Conservation (phyloP, 305 asterid species). For the Petunia hybrid region DNA sequence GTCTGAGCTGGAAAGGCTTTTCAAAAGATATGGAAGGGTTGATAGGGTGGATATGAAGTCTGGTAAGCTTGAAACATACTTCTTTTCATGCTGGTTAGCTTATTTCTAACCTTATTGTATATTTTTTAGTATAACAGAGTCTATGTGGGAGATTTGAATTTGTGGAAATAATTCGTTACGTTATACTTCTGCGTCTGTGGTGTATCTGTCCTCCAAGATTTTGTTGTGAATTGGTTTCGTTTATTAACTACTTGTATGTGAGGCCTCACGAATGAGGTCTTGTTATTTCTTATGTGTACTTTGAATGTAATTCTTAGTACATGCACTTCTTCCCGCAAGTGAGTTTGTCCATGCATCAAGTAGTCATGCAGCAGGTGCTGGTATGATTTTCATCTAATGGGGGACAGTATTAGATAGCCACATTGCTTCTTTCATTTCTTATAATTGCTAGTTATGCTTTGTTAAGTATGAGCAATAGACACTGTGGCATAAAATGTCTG, state of each 20-base stretch:
- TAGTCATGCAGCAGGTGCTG: background rate
- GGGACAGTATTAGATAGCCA: background rate
- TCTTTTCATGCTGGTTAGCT: background rate
- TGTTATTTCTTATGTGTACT: slow-evolving; percentile 7
- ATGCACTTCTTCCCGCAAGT: slow-evolving; percentile 6
- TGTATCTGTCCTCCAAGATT: background rate
- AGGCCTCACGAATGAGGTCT: background rate
- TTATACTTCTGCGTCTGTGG: background rate
- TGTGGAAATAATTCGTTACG: background rate
- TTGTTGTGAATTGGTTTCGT: background rate
- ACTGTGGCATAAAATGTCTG: slow-evolving; percentile 10
- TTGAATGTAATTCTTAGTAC: slow-evolving; percentile 6
- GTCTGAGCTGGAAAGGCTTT: slow-evolving; percentile 76
- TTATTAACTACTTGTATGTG: slow-evolving; percentile 16
- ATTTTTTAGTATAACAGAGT: background rate
- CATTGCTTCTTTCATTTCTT: background rate
- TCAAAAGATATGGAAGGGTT: slow-evolving; percentile 79
- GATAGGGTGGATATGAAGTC: slow-evolving; percentile 87
- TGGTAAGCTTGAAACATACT: slow-evolving; percentile 54
- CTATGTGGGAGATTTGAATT: background rate
- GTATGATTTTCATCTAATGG: slow-evolving; percentile 20
- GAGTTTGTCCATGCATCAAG: slow-evolving; percentile 19
- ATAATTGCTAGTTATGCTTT: background rate
- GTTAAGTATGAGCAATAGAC: background rate
- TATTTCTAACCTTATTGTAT: slow-evolving; percentile 1